Percentiles rank a stretch among this genome's conserved stretches.
These are phyloP conservation scores for Globisporangium okanoganense DNA, from an alignment of 352 stramenopile species.

Conservation along the genomic window DNA sequence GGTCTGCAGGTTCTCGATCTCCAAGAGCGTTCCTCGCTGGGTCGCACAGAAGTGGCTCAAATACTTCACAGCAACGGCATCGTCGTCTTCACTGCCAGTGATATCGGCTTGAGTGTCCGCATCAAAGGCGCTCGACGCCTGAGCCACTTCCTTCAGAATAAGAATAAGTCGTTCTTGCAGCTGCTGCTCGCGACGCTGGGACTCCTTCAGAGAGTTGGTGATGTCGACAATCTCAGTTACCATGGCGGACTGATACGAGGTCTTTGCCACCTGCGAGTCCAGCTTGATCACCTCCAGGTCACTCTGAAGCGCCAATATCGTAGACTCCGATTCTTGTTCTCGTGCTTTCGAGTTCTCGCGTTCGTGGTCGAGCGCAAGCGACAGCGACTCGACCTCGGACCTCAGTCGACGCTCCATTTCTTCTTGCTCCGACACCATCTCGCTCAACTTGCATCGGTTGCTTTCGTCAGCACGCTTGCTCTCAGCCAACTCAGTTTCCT, in stretches of 20 bases:
- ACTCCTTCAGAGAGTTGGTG: slow-evolving; percentile 30
- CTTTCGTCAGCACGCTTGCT: slow-evolving; percentile 31
- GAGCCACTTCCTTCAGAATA: slow-evolving; percentile 39
- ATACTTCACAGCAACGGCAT: slow-evolving; percentile 26
- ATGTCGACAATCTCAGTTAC: slow-evolving; percentile 30
- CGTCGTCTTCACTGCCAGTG: slow-evolving; percentile 17
- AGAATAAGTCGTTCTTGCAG: slow-evolving; percentile 39
- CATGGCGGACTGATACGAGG: slow-evolving; percentile 16
- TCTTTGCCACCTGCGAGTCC: slow-evolving; percentile 29
- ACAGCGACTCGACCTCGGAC: slow-evolving; percentile 35
- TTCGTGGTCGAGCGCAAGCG: slow-evolving; percentile 41
- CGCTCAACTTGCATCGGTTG: slow-evolving; percentile 33
- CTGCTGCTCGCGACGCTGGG: slow-evolving; percentile 40
- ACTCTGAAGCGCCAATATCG: slow-evolving; percentile 28
- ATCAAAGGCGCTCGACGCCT: slow-evolving; percentile 24
- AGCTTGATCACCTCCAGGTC: slow-evolving; percentile 28
- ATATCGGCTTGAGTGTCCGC: slow-evolving; percentile 13
- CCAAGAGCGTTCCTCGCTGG: slow-evolving; percentile 26
- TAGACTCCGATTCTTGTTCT: slow-evolving; percentile 36
- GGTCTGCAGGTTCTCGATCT: slow-evolving; percentile 42
- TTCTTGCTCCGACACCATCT: slow-evolving; percentile 40
- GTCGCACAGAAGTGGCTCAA: slow-evolving; percentile 32
- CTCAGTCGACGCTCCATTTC: slow-evolving; percentile 38
- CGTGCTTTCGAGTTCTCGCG: slow-evolving; percentile 35
- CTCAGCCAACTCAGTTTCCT: slow-evolving; percentile 29